Conservation (phyloP, 768 basidiomycete genomes). For the Gymnopilus dilepis region DNA sequence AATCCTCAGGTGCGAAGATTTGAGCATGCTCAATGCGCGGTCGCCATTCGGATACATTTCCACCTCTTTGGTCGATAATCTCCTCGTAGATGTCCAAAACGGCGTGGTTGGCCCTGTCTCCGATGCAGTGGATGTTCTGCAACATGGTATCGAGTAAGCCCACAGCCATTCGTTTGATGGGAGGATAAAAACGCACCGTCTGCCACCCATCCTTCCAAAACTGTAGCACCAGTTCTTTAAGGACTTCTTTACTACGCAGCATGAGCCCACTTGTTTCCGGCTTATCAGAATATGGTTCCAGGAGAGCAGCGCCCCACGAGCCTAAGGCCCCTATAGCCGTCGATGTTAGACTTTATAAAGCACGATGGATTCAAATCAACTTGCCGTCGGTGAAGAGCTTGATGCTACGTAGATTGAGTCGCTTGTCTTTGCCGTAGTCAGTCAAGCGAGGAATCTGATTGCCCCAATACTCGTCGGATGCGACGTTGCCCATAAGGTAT, state of each 20-base stretch:
- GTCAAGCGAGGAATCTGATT: conserved; percentile 60
- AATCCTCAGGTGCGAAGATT: conserved; percentile 74
- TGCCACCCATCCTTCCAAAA: conserved; percentile 84
- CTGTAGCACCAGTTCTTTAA: conserved; percentile 58
- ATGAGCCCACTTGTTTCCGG: conserved; percentile 75
- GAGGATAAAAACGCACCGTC: conserved; percentile 58
- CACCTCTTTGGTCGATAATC: conserved; percentile 45
- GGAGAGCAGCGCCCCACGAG: conserved; percentile 89
- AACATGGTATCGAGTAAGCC: background rate
- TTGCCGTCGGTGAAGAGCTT: conserved; percentile 82
- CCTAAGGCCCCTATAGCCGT: conserved; percentile 75
- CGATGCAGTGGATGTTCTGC: conserved; percentile 89
- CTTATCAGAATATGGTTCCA: conserved; percentile 84
- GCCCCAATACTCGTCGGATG: conserved; percentile 70
- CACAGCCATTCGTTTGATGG: background rate
- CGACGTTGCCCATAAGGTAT: conserved; percentile 62
- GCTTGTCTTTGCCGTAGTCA: conserved; percentile 59
- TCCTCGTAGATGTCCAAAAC: conserved; percentile 85
- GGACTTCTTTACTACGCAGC: conserved; percentile 55
- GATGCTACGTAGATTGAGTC: conserved; percentile 65
- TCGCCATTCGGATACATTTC: conserved; percentile 55
- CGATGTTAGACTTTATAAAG: background rate
- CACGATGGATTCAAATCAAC: background rate
- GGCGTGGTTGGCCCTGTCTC: conserved; percentile 85
- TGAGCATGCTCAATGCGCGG: conserved; percentile 95